Base-by-base conservation (phyloP, 805 yeast genomes). In the Wickerhamiella sergipiensis region DNA sequence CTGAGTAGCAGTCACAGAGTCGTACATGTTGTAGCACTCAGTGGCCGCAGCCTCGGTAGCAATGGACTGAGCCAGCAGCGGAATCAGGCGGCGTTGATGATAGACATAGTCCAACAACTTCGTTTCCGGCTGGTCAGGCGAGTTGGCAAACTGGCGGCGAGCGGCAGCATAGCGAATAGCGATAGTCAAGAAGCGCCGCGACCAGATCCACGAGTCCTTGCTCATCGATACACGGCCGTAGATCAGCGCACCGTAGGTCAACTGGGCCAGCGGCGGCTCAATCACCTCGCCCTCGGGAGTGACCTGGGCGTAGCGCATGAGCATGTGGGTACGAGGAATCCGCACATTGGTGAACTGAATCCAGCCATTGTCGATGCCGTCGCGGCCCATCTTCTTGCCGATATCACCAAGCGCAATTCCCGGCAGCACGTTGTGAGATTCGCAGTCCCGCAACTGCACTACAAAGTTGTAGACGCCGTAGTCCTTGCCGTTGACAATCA, bases 311-410 rank as follows among this genome's bases (percentile, higher is more conserved):
- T 81, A 88, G 66, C 81, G 85, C 67, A 81, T 80, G 60, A 89
- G 71, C 92, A 89, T 80, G 67, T 75, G 84, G 63, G 76, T 81
- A 55, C 88, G 77, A 51, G 97, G 97, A 55, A 89, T 84, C 48
- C 80, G 74, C 48, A 87, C 96, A 59, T 81, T 74, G 47, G 84
- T 73, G 69, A 85, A 89, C 69, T 88, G 96, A 61, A 89, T 85
- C 96, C 96, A 89, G 50, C 97, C 97, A 66, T 89, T 89, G 64
- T 89, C 97, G 57, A 89, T 85, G 52, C 95, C 96, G 62, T 88
- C 92, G 62, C 96, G 76, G 50, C 97, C 97, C 95, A 89, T 87
- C 70, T 89, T 89, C 56, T 84, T 79, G 51, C 97, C 97, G 63
- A 89, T 86, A 64, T 89, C 97, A 55, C 97, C 97, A 56, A 87